A percentile compares a stretch with the other conserved stretches of the same genome.
phyloP scores from a whole-genome alignment of 2,329 filamentous ascomycete species.

The Neofusicoccum parvum region DNA sequence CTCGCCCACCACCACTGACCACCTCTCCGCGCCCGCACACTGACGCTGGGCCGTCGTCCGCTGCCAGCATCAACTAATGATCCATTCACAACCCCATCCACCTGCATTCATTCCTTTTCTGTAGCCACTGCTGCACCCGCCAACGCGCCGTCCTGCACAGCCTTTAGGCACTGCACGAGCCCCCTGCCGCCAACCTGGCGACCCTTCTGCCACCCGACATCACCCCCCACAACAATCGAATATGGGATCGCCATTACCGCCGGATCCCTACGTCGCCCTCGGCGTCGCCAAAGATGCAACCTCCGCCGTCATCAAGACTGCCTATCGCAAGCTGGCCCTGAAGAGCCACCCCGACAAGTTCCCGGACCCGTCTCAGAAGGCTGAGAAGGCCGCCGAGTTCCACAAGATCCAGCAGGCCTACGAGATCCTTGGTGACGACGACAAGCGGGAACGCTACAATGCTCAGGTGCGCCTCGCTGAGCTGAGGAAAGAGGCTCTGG shows the following conservation, averaged over 20 bases:
- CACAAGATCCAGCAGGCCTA: constrained; percentile 92
- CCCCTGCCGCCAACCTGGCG: constrained; percentile 23
- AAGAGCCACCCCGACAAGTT: constrained; percentile 93
- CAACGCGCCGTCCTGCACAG: background rate
- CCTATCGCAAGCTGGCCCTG: constrained; percentile 82
- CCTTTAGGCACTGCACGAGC: constrained; percentile 12
- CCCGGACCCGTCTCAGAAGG: constrained; percentile 74
- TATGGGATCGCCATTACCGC: constrained; percentile 51
- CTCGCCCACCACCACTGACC: background rate
- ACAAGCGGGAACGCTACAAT: constrained; percentile 74
- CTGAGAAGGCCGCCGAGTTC: constrained; percentile 81
- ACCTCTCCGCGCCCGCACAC: background rate
- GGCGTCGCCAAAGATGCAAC: constrained; percentile 74
- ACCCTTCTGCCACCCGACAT: constrained; percentile 5
- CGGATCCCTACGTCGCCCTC: constrained; percentile 79
- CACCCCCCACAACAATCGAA: constrained; percentile 32
- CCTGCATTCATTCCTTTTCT: constrained; percentile 11
- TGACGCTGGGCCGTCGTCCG: constrained; percentile 12
- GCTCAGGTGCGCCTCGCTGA: constrained; percentile 69
- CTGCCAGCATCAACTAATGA: background rate
- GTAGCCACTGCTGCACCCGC: constrained; percentile 20
- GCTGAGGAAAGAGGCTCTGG: constrained; percentile 59
- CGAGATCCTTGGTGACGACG: constrained; percentile 81
- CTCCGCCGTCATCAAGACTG: constrained; percentile 70
- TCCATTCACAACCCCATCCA: background rate